These are phyloP conservation scores for Acacia confusa DNA, from an alignment of 306 rosid genomes.

Conservation along the genomic window DNA sequence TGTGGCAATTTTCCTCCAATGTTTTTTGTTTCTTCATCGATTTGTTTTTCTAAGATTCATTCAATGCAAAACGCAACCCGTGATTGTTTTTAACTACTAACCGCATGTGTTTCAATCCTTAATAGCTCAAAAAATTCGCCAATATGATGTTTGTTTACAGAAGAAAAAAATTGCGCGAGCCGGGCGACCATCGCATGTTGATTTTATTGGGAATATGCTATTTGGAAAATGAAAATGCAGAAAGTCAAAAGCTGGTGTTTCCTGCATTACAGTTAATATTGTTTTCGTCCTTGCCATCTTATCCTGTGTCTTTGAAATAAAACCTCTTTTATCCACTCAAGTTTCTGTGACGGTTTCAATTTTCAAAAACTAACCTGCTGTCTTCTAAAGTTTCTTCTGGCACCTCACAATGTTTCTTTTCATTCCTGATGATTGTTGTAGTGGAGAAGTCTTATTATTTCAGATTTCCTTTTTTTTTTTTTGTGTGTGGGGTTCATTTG, in stretches of 20 bases:
- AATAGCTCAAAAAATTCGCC: background rate
- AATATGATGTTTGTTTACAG: conserved; percentile 1
- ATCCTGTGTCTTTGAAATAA: background rate
- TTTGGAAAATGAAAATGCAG: conserved; percentile 24
- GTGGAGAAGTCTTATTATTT: conserved; percentile 3
- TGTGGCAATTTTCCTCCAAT: background rate
- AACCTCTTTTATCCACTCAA: conserved; percentile 4
- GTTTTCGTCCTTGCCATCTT: background rate
- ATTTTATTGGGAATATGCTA: background rate
- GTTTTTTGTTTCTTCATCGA: background rate
- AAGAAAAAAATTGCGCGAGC: background rate
- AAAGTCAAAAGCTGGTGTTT: conserved; percentile 10
- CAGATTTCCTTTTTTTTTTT: background rate
- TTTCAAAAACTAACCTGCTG: background rate
- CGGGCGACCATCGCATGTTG: background rate
- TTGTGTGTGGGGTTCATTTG: conserved; percentile 23
- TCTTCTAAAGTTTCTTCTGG: background rate
- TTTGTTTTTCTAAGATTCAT: conserved; percentile 1
- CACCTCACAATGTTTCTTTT: background rate
- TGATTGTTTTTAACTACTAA: background rate
- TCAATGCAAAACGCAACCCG: background rate
- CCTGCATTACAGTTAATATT: conserved; percentile 3
- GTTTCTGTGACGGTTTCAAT: background rate
- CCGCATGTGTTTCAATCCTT: background rate
- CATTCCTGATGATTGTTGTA: background rate